Evolutionary conservation across 1,284 basidiomycete genomes (phyloP), one percentile per base, ranked within the genome.

Genomic region (Rhodotorula sp.): DNA sequence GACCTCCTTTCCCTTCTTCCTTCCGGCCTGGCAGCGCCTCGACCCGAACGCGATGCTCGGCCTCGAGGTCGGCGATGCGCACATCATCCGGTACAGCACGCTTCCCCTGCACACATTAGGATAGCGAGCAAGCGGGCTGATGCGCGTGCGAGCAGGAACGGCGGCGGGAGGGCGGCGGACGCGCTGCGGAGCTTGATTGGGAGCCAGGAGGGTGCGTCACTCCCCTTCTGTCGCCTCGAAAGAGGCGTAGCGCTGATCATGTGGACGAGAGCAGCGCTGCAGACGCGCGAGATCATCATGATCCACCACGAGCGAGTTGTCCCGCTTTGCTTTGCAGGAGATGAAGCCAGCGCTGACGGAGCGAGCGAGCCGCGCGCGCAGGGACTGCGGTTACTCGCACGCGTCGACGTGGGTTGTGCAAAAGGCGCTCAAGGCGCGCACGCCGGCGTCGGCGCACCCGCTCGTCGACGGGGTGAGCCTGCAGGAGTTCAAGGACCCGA

Each of bases 41-140:
- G 66, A 67, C 61, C 66, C 66, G 46, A 57, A 57, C 46, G 55
- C 46, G 17, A 67, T 67, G 66, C 55, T 57, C 48, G 66, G 66
- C 1, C 61, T 67, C 37, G 66, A 67, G 37, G 66, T 67, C n/a
- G 66, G 66, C 22, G 66, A 67, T 48, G 66, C 66, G 36, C 66
- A 67, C 61, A 67, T 67, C 66, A 67, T 67, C 48, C 60, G 66
- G 66, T 67, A 2, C 41, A 59, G n/a, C 46, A 17, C 44, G 15
- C 15, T 61, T 34, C 19, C 17, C n/a, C 7, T 10, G 21, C 15
- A 15, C 12, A 27, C 32, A 17, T 54, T 27, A 6, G 12, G n/a
- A 36, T 32, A 19, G n/a, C 29, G 15, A 36, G 59, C 29, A 48
- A 4, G 21, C 12, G 27, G 8, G 48, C 34, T 61, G 25, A 44